Evolutionary conservation across 2,329 filamentous ascomycete genomes (phyloP).

Genomic region (Zymoseptoria passerinii): DNA sequence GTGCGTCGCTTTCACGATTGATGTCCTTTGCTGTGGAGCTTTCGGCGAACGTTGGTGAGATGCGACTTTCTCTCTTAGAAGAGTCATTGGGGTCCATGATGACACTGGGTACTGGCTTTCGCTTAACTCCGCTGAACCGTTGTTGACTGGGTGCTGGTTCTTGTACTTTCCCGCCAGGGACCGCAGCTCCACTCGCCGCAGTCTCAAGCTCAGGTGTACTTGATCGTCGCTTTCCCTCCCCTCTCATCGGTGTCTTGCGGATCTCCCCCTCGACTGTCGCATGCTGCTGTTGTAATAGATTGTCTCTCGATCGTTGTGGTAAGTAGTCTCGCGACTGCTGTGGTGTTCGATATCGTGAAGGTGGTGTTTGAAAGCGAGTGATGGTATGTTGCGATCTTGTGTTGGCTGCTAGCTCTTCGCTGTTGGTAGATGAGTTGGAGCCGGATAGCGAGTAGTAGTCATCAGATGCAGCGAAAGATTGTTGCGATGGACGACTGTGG

Average conservation of each 20-base stretch:
- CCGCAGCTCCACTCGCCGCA: background rate
- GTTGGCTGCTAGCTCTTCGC: slow-evolving; percentile 19
- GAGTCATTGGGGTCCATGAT: slow-evolving; percentile 17
- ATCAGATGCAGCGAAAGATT: slow-evolving; percentile 42
- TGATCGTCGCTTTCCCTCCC: slow-evolving; percentile 24
- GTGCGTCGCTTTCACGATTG: slow-evolving; percentile 32
- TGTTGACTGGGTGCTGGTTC: background rate
- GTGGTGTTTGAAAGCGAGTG: slow-evolving; percentile 28
- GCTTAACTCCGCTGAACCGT: slow-evolving; percentile 12
- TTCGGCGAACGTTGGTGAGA: slow-evolving; percentile 18
- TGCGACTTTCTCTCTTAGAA: slow-evolving; percentile 7
- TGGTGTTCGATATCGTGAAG: slow-evolving; percentile 29
- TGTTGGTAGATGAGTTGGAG: slow-evolving; percentile 33
- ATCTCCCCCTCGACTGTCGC: slow-evolving; percentile 16
- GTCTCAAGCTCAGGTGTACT: slow-evolving; percentile 7
- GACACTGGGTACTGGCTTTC: slow-evolving; percentile 30
- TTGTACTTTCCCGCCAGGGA: background rate
- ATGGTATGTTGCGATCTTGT: slow-evolving; percentile 19
- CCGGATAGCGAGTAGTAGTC: slow-evolving; percentile 43
- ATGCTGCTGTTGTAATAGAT: slow-evolving; percentile 9
- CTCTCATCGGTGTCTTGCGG: slow-evolving; percentile 29
- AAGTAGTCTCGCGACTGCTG: slow-evolving; percentile 23
- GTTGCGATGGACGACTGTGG: slow-evolving; percentile 32
- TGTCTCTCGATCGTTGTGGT: slow-evolving; percentile 2
- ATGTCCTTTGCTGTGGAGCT: slow-evolving; percentile 27